These are phyloP conservation scores for Colletotrichum cordylinicola DNA, from an alignment of 2,329 filamentous ascomycete species.

Conservation along the genomic window DNA sequence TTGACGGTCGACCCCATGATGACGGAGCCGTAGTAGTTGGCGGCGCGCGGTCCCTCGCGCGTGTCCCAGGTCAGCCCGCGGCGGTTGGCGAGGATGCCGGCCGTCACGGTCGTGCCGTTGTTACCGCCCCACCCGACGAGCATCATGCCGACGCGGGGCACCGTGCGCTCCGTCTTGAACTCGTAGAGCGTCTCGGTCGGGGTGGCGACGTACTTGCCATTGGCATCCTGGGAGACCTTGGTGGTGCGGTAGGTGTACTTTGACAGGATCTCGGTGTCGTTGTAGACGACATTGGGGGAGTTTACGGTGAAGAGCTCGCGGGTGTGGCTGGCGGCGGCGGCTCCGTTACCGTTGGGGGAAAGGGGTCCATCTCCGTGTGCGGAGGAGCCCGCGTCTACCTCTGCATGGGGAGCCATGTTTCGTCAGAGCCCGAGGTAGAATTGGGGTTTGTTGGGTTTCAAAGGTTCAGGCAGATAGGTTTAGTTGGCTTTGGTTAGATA, in stretches of 20 bases:
- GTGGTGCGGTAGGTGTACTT: constrained; percentile 98
- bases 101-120: constrained; percentile 96
- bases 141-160: constrained; percentile 96
- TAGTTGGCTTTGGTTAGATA: constrained; percentile 52
- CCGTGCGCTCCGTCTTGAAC: constrained; percentile 95
- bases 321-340: constrained; percentile 51
- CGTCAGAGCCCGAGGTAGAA: constrained; percentile 3
- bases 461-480: constrained; percentile 27
- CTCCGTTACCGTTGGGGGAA: constrained; percentile 33
- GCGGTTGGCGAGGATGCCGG: constrained; percentile 95
- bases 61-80: constrained; percentile 89
- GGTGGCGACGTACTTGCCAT: constrained; percentile 80
- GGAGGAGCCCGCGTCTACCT: constrained; percentile 60
- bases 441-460: constrained; percentile 5
- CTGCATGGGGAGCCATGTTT: constrained; percentile 91
- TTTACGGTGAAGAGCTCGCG: constrained; percentile 81
- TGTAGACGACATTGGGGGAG: constrained; percentile 93
- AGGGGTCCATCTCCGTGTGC: constrained; percentile 64
- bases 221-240: constrained; percentile 69
- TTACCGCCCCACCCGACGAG: constrained; percentile 97
- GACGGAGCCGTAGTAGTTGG: constrained; percentile 98
- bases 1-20: constrained; percentile 98
- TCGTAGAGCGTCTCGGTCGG: constrained; percentile 92
- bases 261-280: constrained; percentile 85
- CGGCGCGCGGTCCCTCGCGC: constrained; percentile 80